Conservation (phyloP, 768 basidiomycete species). For the Trichaptum fuscoviolaceum region DNA sequence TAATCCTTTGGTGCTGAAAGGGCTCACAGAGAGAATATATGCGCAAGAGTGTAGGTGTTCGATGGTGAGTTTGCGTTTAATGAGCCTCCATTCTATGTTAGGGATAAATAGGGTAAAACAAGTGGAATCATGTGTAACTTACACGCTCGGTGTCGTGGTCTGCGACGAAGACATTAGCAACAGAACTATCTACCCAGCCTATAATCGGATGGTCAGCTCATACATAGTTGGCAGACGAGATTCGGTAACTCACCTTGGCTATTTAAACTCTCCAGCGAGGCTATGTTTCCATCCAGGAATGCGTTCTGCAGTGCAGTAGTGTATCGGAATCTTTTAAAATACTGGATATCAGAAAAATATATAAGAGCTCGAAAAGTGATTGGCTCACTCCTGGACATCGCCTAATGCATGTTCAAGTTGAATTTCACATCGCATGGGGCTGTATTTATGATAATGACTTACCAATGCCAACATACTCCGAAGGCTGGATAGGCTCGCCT, state of each 20-base stretch:
- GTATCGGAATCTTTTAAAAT: slow-evolving; percentile 45
- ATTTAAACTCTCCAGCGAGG: slow-evolving; percentile 46
- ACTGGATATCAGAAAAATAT: background rate
- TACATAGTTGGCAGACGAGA: background rate
- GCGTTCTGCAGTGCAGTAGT: slow-evolving; percentile 46
- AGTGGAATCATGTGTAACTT: slow-evolving; percentile 12
- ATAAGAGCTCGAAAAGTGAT: background rate
- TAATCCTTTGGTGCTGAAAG: background rate
- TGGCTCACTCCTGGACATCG: slow-evolving; percentile 56
- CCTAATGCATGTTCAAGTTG: slow-evolving; percentile 14
- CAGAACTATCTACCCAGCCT: slow-evolving; percentile 54
- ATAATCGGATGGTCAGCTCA: background rate
- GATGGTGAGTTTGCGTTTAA: slow-evolving; percentile 55
- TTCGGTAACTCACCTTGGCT: slow-evolving; percentile 32
- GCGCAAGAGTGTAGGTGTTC: slow-evolving; percentile 58
- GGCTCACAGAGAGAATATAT: slow-evolving; percentile 49
- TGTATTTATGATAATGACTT: background rate
- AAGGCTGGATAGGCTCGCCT: slow-evolving; percentile 49
- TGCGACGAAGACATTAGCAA: slow-evolving; percentile 60
- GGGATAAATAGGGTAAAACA: background rate
- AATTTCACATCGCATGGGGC: background rate
- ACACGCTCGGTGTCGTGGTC: slow-evolving; percentile 69
- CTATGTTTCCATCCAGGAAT: slow-evolving; percentile 47
- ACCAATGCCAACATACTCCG: slow-evolving; percentile 48
- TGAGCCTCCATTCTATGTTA: slow-evolving; percentile 40